Evolutionary conservation across 805 yeast species (phyloP).

Genomic region (Lipomyces chichibuensis): DNA sequence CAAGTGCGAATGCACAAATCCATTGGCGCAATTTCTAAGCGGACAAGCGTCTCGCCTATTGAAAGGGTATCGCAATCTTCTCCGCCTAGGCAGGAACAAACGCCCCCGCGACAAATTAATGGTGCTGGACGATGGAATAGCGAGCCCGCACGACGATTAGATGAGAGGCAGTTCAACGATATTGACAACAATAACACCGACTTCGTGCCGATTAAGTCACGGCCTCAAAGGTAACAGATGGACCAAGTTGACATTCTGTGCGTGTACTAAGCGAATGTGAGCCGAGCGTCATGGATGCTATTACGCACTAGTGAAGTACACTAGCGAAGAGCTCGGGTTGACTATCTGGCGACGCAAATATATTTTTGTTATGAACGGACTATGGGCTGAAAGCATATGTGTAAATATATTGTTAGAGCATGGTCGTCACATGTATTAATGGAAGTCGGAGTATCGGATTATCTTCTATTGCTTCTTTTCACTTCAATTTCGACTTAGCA

Average conservation of each 20-base stretch:
- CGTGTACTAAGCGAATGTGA: not conserved
- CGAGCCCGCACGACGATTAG: not conserved
- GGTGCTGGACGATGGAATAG: not conserved
- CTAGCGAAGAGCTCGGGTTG: too few relatives aligned
- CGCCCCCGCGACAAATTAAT: not conserved
- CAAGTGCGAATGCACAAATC: conserved; percentile 1
- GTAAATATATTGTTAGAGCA: not conserved
- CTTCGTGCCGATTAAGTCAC: conserved; percentile 1
- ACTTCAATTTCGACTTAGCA: not conserved
- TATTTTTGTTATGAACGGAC: too few relatives aligned
- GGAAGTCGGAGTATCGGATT: not conserved
- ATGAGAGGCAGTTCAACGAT: not conserved
- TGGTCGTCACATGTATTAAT: not conserved
- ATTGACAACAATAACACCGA: not conserved
- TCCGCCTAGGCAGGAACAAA: not conserved
- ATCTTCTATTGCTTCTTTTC: not conserved
- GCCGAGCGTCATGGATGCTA: not conserved
- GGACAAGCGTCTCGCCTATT: not conserved
- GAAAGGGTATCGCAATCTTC: not conserved
- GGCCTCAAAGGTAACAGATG: not conserved
- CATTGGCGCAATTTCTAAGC: not conserved
- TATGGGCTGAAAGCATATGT: not conserved
- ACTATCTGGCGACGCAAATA: not conserved
- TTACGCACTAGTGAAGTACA: not conserved
- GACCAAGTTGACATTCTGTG: not conserved